Conservation (phyloP, 305 asterid species). For the Fraxinus velutina region DNA sequence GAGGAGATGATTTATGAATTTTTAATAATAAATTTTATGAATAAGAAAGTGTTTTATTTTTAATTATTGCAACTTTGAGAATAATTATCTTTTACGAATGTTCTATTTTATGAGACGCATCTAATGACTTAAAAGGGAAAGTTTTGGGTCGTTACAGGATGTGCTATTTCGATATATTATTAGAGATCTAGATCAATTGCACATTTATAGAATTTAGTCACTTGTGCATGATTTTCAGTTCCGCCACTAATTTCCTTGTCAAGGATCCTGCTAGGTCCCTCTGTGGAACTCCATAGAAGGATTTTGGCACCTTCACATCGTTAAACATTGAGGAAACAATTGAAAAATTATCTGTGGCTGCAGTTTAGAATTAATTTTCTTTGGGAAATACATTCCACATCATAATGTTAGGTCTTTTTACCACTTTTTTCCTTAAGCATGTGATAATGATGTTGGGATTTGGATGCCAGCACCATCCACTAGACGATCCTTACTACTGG, state of each 20-base stretch:
- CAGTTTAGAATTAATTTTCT: neutral
- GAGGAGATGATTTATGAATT: neutral
- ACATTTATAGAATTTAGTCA: neutral
- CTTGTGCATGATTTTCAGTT: neutral
- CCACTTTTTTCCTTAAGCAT: neutral
- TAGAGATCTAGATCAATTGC: neutral
- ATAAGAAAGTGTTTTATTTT: neutral
- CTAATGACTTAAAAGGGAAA: neutral
- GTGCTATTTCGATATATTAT: neutral
- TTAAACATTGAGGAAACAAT: neutral
- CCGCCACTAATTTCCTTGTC: neutral
- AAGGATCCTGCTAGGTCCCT: neutral
- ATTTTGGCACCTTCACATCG: neutral
- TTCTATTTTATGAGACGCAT: neutral
- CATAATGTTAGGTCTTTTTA: neutral
- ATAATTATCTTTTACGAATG: neutral
- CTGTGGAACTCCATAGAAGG: neutral
- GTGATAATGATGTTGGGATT: neutral
- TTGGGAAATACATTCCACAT: neutral
- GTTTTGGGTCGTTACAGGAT: neutral
- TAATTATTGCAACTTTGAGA: neutral
- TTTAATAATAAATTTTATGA: no score
- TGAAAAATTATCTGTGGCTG: neutral
- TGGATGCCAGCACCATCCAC: neutral
- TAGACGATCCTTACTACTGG: neutral